phyloP scores from a whole-genome alignment of 345 rosid genomes.

The Firmiana major region DNA sequence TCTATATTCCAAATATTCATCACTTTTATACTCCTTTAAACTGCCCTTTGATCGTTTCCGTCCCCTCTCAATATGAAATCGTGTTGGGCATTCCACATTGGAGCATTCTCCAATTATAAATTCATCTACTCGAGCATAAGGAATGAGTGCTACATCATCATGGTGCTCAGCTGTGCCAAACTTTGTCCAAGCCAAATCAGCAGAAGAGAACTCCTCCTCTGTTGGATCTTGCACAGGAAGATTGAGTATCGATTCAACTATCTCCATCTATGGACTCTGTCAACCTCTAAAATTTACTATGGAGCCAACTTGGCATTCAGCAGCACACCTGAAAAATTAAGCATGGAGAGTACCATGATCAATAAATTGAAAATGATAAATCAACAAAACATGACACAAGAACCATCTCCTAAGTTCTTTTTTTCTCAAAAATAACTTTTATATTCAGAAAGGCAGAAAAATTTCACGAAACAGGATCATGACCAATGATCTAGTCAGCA shows the following conservation, averaged over 20 bases:
- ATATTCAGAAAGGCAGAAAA: no score
- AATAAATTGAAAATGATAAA: background rate
- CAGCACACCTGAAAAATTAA: slow-evolving; percentile 14
- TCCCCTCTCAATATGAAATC: slow-evolving; percentile 88
- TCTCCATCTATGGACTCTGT: slow-evolving; percentile 33
- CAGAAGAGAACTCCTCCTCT: slow-evolving; percentile 68
- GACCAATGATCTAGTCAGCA: no score
- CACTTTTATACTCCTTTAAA: slow-evolving; percentile 68
- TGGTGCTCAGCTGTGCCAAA: slow-evolving; percentile 72
- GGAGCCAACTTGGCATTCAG: background rate
- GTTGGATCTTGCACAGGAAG: slow-evolving; percentile 69
- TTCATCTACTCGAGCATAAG: slow-evolving; percentile 58
- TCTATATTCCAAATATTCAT: slow-evolving; percentile 79
- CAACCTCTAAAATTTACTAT: background rate
- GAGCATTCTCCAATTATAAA: slow-evolving; percentile 90
- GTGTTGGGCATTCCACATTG: slow-evolving; percentile 69
- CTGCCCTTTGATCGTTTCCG: slow-evolving; percentile 62
- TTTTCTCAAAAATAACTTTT: no score
- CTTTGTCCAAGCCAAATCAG: slow-evolving; percentile 76
- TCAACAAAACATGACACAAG: background rate
- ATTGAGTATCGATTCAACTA: slow-evolving; percentile 48
- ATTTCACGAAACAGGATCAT: no score
- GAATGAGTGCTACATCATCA: slow-evolving; percentile 77
- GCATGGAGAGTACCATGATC: background rate
- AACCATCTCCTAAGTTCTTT: no score